Conservation (phyloP, 495 filamentous ascomycete species). For the Neurospora sp. region DNA sequence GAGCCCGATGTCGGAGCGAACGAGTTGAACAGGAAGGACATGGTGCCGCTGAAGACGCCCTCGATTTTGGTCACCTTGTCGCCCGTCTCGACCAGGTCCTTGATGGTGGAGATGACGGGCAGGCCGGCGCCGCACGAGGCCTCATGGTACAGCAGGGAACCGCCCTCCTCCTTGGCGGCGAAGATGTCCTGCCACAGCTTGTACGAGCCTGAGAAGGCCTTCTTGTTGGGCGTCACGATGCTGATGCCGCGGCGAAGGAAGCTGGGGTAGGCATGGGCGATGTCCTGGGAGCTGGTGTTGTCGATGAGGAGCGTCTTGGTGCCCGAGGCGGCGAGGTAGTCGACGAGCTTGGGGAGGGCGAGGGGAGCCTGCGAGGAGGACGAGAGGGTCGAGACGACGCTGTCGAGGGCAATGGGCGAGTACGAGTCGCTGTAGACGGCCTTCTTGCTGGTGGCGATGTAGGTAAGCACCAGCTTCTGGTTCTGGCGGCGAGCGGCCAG, state of each 20-base stretch:
- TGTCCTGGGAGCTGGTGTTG: conserved; percentile 78
- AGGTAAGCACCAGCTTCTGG: conserved; percentile 57
- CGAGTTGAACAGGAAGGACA: conserved; percentile 93
- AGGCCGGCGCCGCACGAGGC: conserved; percentile 86
- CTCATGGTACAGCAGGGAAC: conserved; percentile 84
- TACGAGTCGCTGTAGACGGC: conserved; percentile 57
- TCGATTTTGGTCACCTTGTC: conserved; percentile 83
- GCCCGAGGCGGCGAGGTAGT: conserved; percentile 60
- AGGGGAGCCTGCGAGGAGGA: conserved; percentile 48
- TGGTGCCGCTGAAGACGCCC: conserved; percentile 92
- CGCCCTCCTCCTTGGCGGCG: conserved; percentile 45
- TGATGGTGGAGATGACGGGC: conserved; percentile 82
- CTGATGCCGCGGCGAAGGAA: conserved; percentile 72
- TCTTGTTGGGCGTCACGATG: conserved; percentile 95
- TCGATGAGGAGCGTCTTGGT: conserved; percentile 74
- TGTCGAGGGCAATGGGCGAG: conserved; percentile 43
- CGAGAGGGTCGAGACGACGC: conserved; percentile 45
- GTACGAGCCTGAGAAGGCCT: conserved; percentile 74
- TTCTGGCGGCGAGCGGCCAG: conserved; percentile 45
- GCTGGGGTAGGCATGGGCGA: conserved; percentile 69
- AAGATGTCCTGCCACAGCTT: conserved; percentile 79
- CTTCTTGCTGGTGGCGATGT: conserved; percentile 73
- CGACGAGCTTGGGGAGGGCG: conserved; percentile 53
- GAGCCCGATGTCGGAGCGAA: conserved; percentile 68
- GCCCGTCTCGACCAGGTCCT: conserved; percentile 81